Percentiles rank a stretch among this genome's conserved stretches.
Conservation (phyloP, 1,284 basidiomycete species). For the Apiotrichum veenhuisii region DNA sequence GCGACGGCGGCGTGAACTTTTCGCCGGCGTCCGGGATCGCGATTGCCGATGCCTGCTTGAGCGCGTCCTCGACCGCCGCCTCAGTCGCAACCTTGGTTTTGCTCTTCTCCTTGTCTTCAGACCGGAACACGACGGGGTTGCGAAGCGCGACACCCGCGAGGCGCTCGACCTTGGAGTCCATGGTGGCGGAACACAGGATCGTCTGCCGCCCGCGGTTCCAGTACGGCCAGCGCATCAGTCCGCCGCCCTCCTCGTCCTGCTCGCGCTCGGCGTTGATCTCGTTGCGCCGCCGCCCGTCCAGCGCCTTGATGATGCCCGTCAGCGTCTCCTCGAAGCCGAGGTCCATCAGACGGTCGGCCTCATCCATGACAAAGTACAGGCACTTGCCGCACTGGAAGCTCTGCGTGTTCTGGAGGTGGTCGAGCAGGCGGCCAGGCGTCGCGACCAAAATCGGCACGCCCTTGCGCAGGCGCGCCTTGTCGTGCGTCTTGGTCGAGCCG, state of each 20-base stretch:
- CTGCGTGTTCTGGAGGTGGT: constrained; percentile 76
- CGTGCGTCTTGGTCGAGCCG: constrained; percentile 66
- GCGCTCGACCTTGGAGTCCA: constrained; percentile 90
- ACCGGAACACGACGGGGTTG: constrained; percentile 53
- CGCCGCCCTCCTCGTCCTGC: constrained; percentile 57
- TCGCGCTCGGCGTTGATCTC: constrained; percentile 69
- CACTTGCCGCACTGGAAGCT: constrained; percentile 90
- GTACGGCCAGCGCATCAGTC: constrained; percentile 54
- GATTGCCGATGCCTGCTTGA: constrained; percentile 25
- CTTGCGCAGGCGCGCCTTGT: constrained; percentile 68
- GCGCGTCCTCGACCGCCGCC: constrained; percentile 23
- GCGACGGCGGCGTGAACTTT: constrained; percentile 89
- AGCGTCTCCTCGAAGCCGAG: constrained; percentile 63
- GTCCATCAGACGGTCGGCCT: constrained; percentile 86
- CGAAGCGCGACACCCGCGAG: constrained; percentile 76
- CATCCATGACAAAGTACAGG: constrained; percentile 93
- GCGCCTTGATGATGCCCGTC: constrained; percentile 75
- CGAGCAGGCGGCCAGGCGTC: constrained; percentile 66
- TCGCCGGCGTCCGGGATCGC: constrained; percentile 30
- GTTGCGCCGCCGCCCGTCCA: constrained; percentile 73
- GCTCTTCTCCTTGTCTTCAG: constrained; percentile 20
- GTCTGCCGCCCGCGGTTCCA: constrained; percentile 74
- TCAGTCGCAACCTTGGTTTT: constrained; percentile 10
- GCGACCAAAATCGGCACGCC: constrained; percentile 69
- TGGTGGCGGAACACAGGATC: constrained; percentile 93